Evolutionary conservation across 371 early-diverging fungal genomes (phyloP).

Genomic region (Rhizopus arrhizus): DNA sequence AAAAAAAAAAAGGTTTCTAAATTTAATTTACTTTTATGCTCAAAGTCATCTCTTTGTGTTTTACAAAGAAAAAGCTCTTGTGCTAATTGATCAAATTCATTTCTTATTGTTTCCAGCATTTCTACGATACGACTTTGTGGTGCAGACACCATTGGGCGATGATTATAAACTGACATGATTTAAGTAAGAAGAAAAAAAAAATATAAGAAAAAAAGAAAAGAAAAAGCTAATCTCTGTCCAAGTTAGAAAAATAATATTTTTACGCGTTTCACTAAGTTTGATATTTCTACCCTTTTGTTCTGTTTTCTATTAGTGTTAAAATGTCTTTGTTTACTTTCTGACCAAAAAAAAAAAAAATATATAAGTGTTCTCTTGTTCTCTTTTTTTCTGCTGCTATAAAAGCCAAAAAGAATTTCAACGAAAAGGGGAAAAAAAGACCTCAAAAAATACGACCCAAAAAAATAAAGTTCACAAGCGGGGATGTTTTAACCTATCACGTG

Average conservation of each 20-base stretch:
- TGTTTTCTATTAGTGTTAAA: not conserved
- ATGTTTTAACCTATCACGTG: no score
- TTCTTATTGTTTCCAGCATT: constrained; percentile 81
- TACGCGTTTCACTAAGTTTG: constrained; percentile 7
- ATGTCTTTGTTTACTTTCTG: not conserved
- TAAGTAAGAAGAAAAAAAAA: not conserved
- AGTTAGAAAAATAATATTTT: not conserved
- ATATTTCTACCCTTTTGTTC: not conserved
- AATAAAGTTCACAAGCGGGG: no score
- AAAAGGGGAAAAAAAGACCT: not conserved
- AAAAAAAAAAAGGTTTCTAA: not conserved
- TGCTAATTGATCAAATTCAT: constrained; percentile 79
- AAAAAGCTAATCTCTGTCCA: not conserved
- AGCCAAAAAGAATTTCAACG: not conserved
- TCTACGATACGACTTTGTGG: constrained; percentile 75
- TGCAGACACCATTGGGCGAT: constrained; percentile 84
- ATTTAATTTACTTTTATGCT: constrained; percentile 76
- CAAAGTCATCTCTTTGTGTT: constrained; percentile 86
- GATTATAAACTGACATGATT: constrained; percentile 73
- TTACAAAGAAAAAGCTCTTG: constrained; percentile 80
- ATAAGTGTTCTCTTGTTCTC: not conserved
- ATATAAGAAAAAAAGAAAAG: not conserved
- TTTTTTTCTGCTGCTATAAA: not conserved
- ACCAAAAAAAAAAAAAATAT: not conserved
- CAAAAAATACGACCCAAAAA: no score